Conservation (phyloP, 371 early-diverging fungal species). For the Encephalitozoon romaleae region DNA sequence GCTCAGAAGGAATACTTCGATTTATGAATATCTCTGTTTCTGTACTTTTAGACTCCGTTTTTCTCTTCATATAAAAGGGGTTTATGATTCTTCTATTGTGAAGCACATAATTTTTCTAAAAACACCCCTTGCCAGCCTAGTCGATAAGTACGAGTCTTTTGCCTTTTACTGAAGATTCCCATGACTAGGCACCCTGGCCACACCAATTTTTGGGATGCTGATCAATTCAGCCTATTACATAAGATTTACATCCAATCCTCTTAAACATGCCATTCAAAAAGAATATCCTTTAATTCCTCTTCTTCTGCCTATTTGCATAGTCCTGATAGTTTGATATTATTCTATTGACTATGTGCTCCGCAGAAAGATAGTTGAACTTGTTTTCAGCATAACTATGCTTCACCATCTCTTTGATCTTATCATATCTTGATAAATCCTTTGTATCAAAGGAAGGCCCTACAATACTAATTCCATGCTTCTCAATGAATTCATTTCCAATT, state of each 20-base stretch:
- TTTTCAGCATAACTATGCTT: neutral
- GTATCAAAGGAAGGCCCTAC: conserved; percentile 13
- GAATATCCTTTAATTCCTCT: neutral
- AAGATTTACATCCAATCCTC: neutral
- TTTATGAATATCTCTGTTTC: neutral
- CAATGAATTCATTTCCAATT: conserved; percentile 1
- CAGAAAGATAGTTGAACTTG: conserved; percentile 22
- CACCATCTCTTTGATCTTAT: neutral
- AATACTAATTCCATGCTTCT: neutral
- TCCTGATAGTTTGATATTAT: conserved; percentile 31
- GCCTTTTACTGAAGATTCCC: conserved; percentile 18
- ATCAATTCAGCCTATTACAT: neutral
- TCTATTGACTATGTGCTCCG: conserved; percentile 31
- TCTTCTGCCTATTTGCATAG: conserved; percentile 22
- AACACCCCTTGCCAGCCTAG: neutral
- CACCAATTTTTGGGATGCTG: conserved; percentile 2
- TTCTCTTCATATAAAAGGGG: neutral
- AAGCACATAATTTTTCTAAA: neutral
- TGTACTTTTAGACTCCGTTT: neutral
- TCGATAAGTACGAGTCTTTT: conserved; percentile 14
- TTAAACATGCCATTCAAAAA: neutral
- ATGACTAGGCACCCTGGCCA: neutral
- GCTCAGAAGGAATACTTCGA: neutral
- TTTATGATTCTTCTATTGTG: neutral
- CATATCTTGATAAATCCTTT: conserved; percentile 15